Percentiles rank a stretch among this genome's conserved stretches.
Evolutionary conservation across 805 yeast species (phyloP).

Genomic region (Starmerella sirachaensis): DNA sequence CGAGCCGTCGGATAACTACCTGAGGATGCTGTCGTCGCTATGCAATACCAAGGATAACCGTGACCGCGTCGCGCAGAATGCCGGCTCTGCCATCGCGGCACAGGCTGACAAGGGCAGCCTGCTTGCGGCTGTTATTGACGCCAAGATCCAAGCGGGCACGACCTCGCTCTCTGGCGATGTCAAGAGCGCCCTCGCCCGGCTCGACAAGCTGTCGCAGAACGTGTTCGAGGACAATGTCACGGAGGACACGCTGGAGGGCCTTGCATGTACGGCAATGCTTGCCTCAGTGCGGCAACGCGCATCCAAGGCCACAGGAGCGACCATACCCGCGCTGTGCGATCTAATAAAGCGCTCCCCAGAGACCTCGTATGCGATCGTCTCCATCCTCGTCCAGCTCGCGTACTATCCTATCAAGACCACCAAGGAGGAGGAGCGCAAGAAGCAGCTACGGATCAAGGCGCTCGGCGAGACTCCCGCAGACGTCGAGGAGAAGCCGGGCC

Average conservation of each 20-base stretch:
- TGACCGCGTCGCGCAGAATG: slow-evolving; percentile 22
- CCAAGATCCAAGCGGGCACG: slow-evolving; percentile 26
- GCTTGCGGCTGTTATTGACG: slow-evolving; percentile 28
- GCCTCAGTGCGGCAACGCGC: slow-evolving; percentile 25
- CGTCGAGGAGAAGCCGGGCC: slow-evolving; percentile 2
- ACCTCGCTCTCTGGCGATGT: slow-evolving; percentile 19
- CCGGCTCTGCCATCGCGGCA: slow-evolving; percentile 19
- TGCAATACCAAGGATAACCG: slow-evolving; percentile 27
- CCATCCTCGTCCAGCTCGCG: slow-evolving; percentile 26
- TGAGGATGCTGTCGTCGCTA: slow-evolving; percentile 29
- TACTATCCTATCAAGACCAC: slow-evolving; percentile 27
- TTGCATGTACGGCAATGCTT: slow-evolving; percentile 29
- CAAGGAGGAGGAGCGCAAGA: slow-evolving; percentile 19
- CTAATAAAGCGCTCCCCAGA: slow-evolving; percentile 11
- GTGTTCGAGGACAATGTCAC: slow-evolving; percentile 16
- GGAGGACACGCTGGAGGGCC: slow-evolving; percentile 28
- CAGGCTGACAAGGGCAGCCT: slow-evolving; percentile 20
- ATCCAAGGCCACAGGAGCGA: neutral
- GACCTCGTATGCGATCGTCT: slow-evolving; percentile 27
- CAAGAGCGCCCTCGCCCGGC: slow-evolving; percentile 15
- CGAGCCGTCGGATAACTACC: slow-evolving; percentile 15
- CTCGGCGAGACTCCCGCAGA: slow-evolving; percentile 12
- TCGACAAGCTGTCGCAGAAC: slow-evolving; percentile 24
- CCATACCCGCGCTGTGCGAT: slow-evolving; percentile 17
- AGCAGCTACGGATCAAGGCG: slow-evolving; percentile 9